Evolutionary conservation across 768 basidiomycete genomes (phyloP).

Genomic region (Auriculariales sp.): DNA sequence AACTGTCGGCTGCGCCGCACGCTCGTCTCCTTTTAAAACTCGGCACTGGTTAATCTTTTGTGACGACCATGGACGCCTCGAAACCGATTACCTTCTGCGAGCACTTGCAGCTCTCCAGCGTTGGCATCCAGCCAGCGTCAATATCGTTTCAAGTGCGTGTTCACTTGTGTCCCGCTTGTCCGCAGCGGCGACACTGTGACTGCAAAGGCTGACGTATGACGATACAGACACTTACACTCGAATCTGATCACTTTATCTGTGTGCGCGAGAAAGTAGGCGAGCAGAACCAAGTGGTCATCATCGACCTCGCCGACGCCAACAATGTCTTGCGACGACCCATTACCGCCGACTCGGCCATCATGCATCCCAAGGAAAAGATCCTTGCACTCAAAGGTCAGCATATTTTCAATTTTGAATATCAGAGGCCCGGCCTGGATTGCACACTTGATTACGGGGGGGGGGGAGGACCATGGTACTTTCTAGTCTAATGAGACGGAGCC

Average conservation of each 20-base stretch:
- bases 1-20: no score
- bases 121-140: slow-evolving; percentile 90
- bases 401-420: no score
- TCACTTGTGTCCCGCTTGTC: slow-evolving; percentile 7
- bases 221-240: slow-evolving; percentile 73
- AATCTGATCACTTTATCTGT: slow-evolving; percentile 97
- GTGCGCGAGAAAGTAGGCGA: slow-evolving; percentile 91
- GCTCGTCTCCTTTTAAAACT: no score
- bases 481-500: no score
- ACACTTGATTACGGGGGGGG: no score
- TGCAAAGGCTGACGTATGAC: slow-evolving; percentile 12
- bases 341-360: slow-evolving; percentile 96
- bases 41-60: no score
- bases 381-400: slow-evolving; percentile 84
- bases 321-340: slow-evolving; percentile 93
- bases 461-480: no score
- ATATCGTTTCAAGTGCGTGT: slow-evolving; percentile 85
- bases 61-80: slow-evolving; percentile 6
- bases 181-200: slow-evolving; percentile 6
- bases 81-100: slow-evolving; percentile 85
- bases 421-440: no score
- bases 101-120: slow-evolving; percentile 85
- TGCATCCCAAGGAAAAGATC: slow-evolving; percentile 95
- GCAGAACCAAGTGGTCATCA: slow-evolving; percentile 95
- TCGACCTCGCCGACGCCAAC: slow-evolving; percentile 94